Evolutionary conservation across 495 filamentous ascomycete species (phyloP), one percentile per base, ranked within the genome.

Genomic region (Penicillium robsamsonii): DNA sequence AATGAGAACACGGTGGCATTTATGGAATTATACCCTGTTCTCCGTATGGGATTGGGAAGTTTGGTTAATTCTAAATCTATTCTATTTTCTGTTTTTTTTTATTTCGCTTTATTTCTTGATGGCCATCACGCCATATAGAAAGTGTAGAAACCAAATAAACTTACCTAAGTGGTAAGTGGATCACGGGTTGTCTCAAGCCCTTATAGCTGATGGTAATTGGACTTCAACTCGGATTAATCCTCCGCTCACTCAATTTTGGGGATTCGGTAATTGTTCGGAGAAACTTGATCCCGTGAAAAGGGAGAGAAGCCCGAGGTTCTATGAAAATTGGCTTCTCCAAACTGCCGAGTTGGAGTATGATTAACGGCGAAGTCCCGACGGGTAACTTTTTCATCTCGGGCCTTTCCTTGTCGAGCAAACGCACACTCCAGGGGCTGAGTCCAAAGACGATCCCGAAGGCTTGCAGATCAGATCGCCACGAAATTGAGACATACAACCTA

Each of bases 381-480:
- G 53, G 17, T 45, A 49, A 20, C 44, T 40, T 44, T 55, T 50
- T 40, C 43, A 53, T 37, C 55, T 41, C 42, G 29, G 37, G 49
- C 45, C 45, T 62, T 41, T 38, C 61, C 58, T 42, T 45, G 62
- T 62, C 59, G n/a, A 56, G 62, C 40, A 55, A 62, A 55, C 46
- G 59, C 59, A 48, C 57, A 25, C 27, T 31, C 33, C 25, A 46
- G 63, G 56, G 59, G 56, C 54, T 62, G 53, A 48, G 53, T 31
- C 53, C 48, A 35, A 61, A 50, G 64, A 55, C 59, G 66, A 68
- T 68, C 66, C 60, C 51, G 44, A 59, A 46, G 64, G 65, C 59
- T 60, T 73, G 72, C 70, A 69, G 70, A 72, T 75, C 70, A 17
- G 72, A 73, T 73, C 67, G 72, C 63, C 70, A 60, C 6, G 56